A percentile compares a stretch with the other conserved stretches of the same genome.
These are phyloP conservation scores for Jackrogersella minutella DNA, from an alignment of 495 filamentous ascomycete species.

Conservation along the genomic window DNA sequence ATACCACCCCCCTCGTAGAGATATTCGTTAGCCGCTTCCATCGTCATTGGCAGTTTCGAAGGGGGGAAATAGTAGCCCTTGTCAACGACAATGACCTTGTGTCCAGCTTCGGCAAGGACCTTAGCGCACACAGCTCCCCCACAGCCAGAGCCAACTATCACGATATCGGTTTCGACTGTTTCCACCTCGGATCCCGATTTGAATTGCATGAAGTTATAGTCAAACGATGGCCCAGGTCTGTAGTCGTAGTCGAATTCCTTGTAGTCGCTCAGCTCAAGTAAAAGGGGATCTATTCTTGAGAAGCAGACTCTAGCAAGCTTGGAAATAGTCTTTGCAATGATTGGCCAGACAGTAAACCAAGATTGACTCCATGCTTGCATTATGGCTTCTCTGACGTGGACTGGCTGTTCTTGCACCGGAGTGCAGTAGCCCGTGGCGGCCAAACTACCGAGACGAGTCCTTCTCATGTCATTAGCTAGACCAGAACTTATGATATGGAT, in stretches of 20 bases:
- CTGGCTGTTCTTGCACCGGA: conserved; percentile 68
- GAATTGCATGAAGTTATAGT: conserved; percentile 62
- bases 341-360: conserved; percentile 64
- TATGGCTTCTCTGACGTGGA: conserved; percentile 66
- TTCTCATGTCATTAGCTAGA: conserved; percentile 45
- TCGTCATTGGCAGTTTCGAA: conserved; percentile 75
- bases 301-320: conserved; percentile 65
- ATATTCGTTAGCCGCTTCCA: conserved; percentile 61
- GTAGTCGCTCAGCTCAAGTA: conserved; percentile 67
- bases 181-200: conserved; percentile 39
- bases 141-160: conserved; percentile 87
- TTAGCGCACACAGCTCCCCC: conserved; percentile 87
- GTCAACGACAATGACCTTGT: conserved; percentile 81
- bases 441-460: conserved; percentile 73
- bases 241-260: conserved; percentile 69
- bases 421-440: conserved; percentile 70
- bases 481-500: neutral
- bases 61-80: conserved; percentile 78
- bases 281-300: conserved; percentile 65
- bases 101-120: conserved; percentile 77
- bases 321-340: conserved; percentile 63
- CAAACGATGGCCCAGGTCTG: conserved; percentile 59
- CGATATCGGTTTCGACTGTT: conserved; percentile 78
- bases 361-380: conserved; percentile 67
- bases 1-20: conserved; percentile 70